These are phyloP conservation scores for Cicer cuneatum DNA, from an alignment of 306 rosid genomes.

Conservation along the genomic window DNA sequence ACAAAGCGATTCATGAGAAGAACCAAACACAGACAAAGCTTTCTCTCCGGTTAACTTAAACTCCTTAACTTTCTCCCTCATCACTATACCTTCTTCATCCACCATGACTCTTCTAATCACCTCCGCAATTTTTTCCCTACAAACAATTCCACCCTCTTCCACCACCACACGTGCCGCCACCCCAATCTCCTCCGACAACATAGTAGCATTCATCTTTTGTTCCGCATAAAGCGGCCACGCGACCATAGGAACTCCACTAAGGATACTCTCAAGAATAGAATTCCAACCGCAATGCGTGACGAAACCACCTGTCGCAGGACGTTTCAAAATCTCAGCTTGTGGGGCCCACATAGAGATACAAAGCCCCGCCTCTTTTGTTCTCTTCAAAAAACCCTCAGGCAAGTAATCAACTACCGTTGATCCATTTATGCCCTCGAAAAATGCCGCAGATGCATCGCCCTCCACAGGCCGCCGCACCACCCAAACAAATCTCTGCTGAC, in stretches of 20 bases:
- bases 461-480: constrained; percentile 59
- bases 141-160: constrained; percentile 43
- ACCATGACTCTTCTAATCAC: constrained; percentile 58
- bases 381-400: constrained; percentile 57
- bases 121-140: constrained; percentile 48
- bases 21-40: constrained; percentile 46
- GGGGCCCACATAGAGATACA: constrained; percentile 63
- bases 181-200: constrained; percentile 56
- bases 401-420: constrained; percentile 12
- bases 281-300: constrained; percentile 61
- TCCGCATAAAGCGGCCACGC: constrained; percentile 79
- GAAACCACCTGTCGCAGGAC: constrained; percentile 58
- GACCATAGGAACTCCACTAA: constrained; percentile 58
- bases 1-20: constrained; percentile 48
- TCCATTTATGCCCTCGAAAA: constrained; percentile 32
- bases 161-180: constrained; percentile 47
- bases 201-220: constrained; percentile 62
- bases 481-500: constrained; percentile 75
- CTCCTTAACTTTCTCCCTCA: constrained; percentile 41
- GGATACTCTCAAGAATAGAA: constrained; percentile 60
- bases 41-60: constrained; percentile 39
- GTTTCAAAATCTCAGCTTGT: constrained; percentile 56
- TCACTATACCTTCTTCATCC: constrained; percentile 41
- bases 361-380: constrained; percentile 45
- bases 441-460: constrained; percentile 14